Evolutionary conservation across 73 alveolate species (phyloP), one percentile per base, ranked within the genome.

Genomic region (Durusdinium trenchii): DNA sequence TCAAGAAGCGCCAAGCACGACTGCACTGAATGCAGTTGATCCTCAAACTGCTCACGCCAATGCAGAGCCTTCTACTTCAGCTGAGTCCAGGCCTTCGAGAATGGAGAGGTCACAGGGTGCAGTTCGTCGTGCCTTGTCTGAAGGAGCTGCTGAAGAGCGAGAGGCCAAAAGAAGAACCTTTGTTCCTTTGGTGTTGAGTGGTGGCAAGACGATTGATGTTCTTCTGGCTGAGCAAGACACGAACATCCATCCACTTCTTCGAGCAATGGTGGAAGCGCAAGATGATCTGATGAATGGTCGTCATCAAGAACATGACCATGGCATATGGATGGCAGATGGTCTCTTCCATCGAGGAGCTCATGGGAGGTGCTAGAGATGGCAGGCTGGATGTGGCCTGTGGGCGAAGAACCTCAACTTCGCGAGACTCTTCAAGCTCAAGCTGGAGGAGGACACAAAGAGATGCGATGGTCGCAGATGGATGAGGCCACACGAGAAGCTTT

Each of bases 261-360:
- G 67, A 50, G 94, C 76, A 1, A 75, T 50, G 48, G 36, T 47
- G 28, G 94, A 83, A 14, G 30, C 51, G 2, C 71, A 51, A 3
- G 62, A 20, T 38, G 76, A n/a, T 75, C 46, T 47, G 30, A 10
- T 40, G 36, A 40, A 20, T 30, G 16, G 26, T 26, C 43, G 38
- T n/a, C 38, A 20, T 71, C 7, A 6, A 32, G 94, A 83, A 40
- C 32, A 42, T 7, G 94, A 83, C 36, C 52, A n/a, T 48, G 94
- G 94, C 1, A 32, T 75, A 3, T 83, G 94, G 94, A 83, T 48
- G 94, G 94, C 36, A 73, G 94, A 1, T 83, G 94, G 94, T 28
- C 51, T 30, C 5, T 83, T 0, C 94, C 38, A 0, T 83, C 51
- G 0, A 36, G 32, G 48, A 50, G 94, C 2, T 73, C 47, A 23